Evolutionary conservation across 2,329 filamentous ascomycete genomes (phyloP), one percentile per base, ranked within the genome.

Genomic region (Amauroascus niger): DNA sequence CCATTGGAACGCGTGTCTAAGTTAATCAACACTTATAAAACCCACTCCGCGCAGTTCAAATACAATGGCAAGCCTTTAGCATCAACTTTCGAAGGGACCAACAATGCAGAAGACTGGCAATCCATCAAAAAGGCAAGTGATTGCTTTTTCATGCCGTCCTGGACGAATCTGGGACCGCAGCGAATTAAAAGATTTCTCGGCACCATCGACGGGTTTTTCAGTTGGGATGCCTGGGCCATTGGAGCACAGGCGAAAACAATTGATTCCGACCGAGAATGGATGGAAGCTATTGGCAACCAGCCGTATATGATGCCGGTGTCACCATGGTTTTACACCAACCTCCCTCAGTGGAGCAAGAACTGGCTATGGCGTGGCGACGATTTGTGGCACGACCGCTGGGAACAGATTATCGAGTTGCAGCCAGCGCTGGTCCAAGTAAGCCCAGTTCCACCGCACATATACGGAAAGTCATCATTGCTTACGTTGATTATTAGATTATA

Each of bases 291-390:
- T 1, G 55, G 60, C 1, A 62, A 62, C 4, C 76, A 74, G 60
- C 65, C 66, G 2, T 76, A 71, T 52, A 79, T 80, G 74, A 79
- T 79, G 75, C 71, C 76, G 1, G 73, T 79, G n/a, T 76, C 75
- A 0, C 78, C 79, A 0, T 80, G 77, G 78, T 78, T 73, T 62
- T 78, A 67, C 64, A 81, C 81, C 47, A 77, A 80, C 55, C 67
- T 82, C 2, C 75, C 78, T 0, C 68, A 70, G 6, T 82, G 74
- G 60, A 65, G 69, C 40, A 83, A 83, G 67, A 80, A 82, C 62
- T 84, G 81, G 80, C 69, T 82, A 5, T 84, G 78, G 72, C 73
- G 74, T 20, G 78, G 79, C n/a, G 81, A 83, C 58, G 70, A 76
- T 53, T 65, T 84, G 11, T 85, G 81, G 80, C 75, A 73, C 57